These are phyloP conservation scores for Parastagonospora nodorum DNA, from an alignment of 2,329 filamentous ascomycete genomes.

Conservation along the genomic window DNA sequence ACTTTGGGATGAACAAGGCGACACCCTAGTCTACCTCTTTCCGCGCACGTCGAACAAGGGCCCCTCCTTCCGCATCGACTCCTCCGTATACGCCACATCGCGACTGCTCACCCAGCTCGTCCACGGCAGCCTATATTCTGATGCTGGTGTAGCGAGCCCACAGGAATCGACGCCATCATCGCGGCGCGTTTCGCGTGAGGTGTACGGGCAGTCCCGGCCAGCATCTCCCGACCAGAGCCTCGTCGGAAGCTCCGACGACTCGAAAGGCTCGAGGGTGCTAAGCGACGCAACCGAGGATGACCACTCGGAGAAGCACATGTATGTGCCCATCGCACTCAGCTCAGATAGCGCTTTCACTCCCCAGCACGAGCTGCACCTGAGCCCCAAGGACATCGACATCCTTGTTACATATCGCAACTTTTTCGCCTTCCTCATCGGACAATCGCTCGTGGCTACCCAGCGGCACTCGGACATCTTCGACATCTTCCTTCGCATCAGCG, in stretches of 20 bases:
- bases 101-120: constrained; percentile 60
- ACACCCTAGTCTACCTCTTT: constrained; percentile 67
- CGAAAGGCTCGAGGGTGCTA: constrained; percentile 54
- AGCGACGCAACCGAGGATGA: constrained; percentile 56
- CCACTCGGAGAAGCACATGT: constrained; percentile 59
- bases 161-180: constrained; percentile 27
- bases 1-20: constrained; percentile 66
- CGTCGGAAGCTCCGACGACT: constrained; percentile 49
- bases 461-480: constrained; percentile 60
- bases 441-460: constrained; percentile 64
- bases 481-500: constrained; percentile 66
- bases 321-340: constrained; percentile 62
- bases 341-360: constrained; percentile 51
- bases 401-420: constrained; percentile 66
- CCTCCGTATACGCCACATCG: constrained; percentile 63
- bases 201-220: constrained; percentile 37
- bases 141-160: constrained; percentile 16
- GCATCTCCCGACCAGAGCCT: constrained; percentile 40
- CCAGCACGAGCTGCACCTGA: constrained; percentile 36
- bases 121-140: constrained; percentile 58
- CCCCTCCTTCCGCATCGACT: constrained; percentile 66
- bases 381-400: constrained; percentile 59
- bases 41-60: constrained; percentile 61
- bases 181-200: constrained; percentile 26
- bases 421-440: constrained; percentile 67